These are phyloP conservation scores for Haemoproteus tartakovskyi DNA, from an alignment of 169 alveolate species.

Conservation along the genomic window DNA sequence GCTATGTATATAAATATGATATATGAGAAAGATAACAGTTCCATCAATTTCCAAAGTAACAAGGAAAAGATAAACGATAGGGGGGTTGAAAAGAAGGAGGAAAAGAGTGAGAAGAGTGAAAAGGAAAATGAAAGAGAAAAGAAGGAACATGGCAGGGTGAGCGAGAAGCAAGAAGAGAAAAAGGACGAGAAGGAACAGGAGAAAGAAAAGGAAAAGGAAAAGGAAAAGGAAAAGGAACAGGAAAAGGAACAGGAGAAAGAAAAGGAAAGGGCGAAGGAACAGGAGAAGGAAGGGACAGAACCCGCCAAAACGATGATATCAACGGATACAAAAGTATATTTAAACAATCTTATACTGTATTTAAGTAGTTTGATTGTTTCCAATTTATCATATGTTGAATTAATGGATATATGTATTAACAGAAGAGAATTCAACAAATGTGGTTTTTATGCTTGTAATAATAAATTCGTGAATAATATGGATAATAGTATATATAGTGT, in stretches of 20 bases:
- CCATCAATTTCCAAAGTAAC: too few species aligned
- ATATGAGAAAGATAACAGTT: too few species aligned
- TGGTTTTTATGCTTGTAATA: conserved; percentile 65
- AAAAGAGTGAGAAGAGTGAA: background rate
- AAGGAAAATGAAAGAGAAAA: background rate
- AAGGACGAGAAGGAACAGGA: background rate
- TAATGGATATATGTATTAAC: conserved; percentile 49
- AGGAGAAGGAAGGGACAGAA: conserved; percentile 2
- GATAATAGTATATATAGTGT: conserved; percentile 44
- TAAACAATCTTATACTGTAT: conserved; percentile 20
- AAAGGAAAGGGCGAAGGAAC: background rate
- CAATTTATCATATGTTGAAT: conserved; percentile 19
- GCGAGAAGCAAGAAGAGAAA: too few species aligned
- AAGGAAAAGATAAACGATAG: too few species aligned
- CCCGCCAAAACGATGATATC: too few species aligned
- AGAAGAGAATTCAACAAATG: conserved; percentile 45
- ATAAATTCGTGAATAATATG: conserved; percentile 11
- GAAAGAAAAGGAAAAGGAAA: background rate
- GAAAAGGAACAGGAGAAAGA: background rate
- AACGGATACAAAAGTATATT: conserved; percentile 9
- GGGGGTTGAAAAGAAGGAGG: too few species aligned
- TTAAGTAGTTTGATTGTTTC: conserved; percentile 13
- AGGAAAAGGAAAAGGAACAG: background rate
- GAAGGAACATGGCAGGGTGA: background rate
- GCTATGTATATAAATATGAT: conserved; percentile 12